Evolutionary conservation across 1,284 basidiomycete species (phyloP), one percentile per base, ranked within the genome.

Genomic region (Anthracocystis panici-leucophaei): DNA sequence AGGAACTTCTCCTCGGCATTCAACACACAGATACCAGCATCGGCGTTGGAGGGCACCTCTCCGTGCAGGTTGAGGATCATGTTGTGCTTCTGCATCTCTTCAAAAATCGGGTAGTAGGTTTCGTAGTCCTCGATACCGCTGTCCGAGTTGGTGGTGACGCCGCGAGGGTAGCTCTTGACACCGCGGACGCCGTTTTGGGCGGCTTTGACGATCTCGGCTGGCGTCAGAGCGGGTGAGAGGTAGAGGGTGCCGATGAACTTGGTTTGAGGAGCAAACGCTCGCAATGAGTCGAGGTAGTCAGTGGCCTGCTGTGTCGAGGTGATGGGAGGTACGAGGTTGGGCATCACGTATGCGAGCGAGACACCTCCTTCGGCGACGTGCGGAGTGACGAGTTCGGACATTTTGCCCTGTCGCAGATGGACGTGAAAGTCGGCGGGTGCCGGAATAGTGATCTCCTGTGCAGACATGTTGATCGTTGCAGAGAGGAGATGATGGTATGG

Each of bases 11-110:
- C 89, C 84, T 99, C 97, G 16, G 97, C 96, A 81, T 99, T 99
- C 71, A 99, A 88, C 44, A 99, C 90, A 82, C 95, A 95, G 53
- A 91, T 93, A 84, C 97, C 94, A 57, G 91, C 89, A 31, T 88
- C 87, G 5, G 91, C 86, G 82, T 96, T 92, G n/a, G 93, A 95
- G 5, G 97, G 96, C 25, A 99, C 90, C 87, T 99, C 97, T 25
- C 97, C 97, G 81, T 99, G 97, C 48, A 99, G 88, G 87, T 99
- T 99, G 51, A 99, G 89, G 20, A 99, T 94, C 90, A 99, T 92
- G 79, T 91, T 92, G 46, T 91, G 91, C 84, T 93, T 90, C 87
- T 99, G 91, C 96, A 99, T 98, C 41, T 92, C 93, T 82, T 91
- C 91, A 85, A 99, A 99, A 53, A 98, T 90, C 33, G 93, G 92